These are phyloP conservation scores for Mortierella sp. DNA, from an alignment of 371 early-diverging fungal genomes.

Conservation along the genomic window DNA sequence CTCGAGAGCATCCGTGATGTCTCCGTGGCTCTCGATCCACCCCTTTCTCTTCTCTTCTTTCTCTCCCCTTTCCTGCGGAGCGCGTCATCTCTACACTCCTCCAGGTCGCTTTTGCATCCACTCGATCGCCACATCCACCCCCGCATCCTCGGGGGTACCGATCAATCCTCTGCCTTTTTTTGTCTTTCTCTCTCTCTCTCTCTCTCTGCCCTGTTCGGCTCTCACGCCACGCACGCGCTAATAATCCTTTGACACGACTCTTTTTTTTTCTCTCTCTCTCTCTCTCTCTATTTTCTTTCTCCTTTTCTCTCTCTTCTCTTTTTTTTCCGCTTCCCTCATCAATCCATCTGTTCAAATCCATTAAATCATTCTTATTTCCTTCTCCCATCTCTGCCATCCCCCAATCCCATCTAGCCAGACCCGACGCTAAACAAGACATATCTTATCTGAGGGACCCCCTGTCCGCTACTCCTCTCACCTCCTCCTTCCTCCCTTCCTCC, in stretches of 20 bases:
- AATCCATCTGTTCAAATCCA: background rate
- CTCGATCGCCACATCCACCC: background rate
- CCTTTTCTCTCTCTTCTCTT: background rate
- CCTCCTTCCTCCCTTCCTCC: background rate
- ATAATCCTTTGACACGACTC: constrained; percentile 4
- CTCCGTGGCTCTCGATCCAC: background rate
- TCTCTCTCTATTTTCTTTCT: background rate
- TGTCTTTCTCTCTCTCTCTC: constrained; percentile 8
- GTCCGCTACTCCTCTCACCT: background rate
- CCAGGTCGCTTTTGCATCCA: too few relatives aligned
- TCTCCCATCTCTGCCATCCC: background rate
- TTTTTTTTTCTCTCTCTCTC: constrained; percentile 4
- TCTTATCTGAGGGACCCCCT: background rate
- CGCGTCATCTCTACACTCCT: background rate
- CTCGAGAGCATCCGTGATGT: too few relatives aligned
- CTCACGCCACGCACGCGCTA: background rate
- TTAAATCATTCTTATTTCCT: background rate
- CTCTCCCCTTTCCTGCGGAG: background rate
- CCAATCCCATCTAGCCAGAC: background rate
- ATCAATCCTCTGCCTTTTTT: background rate
- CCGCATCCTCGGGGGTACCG: background rate
- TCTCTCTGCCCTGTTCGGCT: background rate
- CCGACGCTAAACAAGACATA: too few relatives aligned
- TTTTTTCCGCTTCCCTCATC: background rate
- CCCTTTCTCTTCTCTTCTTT: background rate